Base-by-base conservation (phyloP, 2,329 filamentous ascomycete genomes). In the Trichophyton rubrum region DNA sequence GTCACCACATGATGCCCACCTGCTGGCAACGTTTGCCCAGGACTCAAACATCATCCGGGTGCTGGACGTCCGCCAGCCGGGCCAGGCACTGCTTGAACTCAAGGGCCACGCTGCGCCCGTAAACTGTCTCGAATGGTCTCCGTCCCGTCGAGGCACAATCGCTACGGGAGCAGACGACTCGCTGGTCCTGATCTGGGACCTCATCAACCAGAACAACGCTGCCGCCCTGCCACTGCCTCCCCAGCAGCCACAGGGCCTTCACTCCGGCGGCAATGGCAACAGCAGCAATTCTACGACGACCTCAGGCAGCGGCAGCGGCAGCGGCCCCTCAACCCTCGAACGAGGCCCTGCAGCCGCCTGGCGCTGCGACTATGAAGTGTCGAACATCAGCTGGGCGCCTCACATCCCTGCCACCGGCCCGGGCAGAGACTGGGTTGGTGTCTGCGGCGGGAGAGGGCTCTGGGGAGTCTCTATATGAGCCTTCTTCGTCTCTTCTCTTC, bases 51-150 rank as follows among this genome's bases (percentile, higher is more conserved):
- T 95, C 38, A 91, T 99, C 70, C 89, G 93, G 56, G 95, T 99
- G 60, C 84, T 99, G 33, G 93, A 99, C 69, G 92, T 97, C 2
- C 87, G 93, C 56, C 93, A 99, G 74, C 93, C 93, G 0, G 93
- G 93, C 4, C 93, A 96, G 74, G 93, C 93, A 1, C 81, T 99
- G 3, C 83, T 99, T 27, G 93, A 99, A 72, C 84, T 99, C 41
- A 89, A 89, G 56, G 93, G 93, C 22, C 92, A 99, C 70, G 83
- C 85, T 22, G 88, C 89, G 3, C 75, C 89, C 6, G 82, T 99
- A 61, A 97, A 95, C 75, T 93, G 88, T 68, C 88, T 97, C 62
- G 93, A 99, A 75, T 99, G 93, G 93, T 95, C 90, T 7, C 92
- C 90, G 0, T 83, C 85, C 60, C 83, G 91, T 62, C 82, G 93